Percentiles rank a stretch among this genome's conserved stretches.
These are phyloP conservation scores for Amylocystis lapponica DNA, from an alignment of 768 basidiomycete species.

Conservation along the genomic window DNA sequence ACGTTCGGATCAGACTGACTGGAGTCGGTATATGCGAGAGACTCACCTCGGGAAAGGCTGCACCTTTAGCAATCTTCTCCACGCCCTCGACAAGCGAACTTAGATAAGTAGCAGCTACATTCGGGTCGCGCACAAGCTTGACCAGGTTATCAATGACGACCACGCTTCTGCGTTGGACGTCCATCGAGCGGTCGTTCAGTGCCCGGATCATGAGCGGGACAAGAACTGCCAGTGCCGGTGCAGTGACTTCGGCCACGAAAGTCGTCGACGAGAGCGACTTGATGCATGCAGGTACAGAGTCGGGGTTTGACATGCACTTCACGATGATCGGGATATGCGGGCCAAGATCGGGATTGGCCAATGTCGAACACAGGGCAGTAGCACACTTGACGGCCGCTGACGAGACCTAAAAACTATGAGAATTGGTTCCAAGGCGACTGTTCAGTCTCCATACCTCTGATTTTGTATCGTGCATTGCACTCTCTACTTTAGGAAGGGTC, in stretches of 20 bases:
- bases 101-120: conserved; percentile 84
- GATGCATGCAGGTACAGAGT: conserved; percentile 85
- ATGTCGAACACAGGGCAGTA: conserved; percentile 79
- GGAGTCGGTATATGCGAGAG: conserved; percentile 5
- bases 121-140: conserved; percentile 91
- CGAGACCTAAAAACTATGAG: conserved; percentile 58
- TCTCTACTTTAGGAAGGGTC: conserved; percentile 81
- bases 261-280: conserved; percentile 93
- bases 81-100: conserved; percentile 87
- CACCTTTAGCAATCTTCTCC: conserved; percentile 80
- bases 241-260: conserved; percentile 94
- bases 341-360: conserved; percentile 88
- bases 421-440: conserved; percentile 3
- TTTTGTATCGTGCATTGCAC: conserved; percentile 96
- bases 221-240: conserved; percentile 93
- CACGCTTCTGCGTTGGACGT: conserved; percentile 90
- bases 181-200: conserved; percentile 93
- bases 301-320: conserved; percentile 90
- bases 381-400: conserved; percentile 85
- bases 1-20: not conserved
- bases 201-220: conserved; percentile 89
- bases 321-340: conserved; percentile 88
- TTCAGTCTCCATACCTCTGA: conserved; percentile 56
- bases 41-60: conserved; percentile 90
- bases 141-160: conserved; percentile 95